Base-by-base conservation (phyloP, 345 rosid species). In the Pugionium dolabratum region DNA sequence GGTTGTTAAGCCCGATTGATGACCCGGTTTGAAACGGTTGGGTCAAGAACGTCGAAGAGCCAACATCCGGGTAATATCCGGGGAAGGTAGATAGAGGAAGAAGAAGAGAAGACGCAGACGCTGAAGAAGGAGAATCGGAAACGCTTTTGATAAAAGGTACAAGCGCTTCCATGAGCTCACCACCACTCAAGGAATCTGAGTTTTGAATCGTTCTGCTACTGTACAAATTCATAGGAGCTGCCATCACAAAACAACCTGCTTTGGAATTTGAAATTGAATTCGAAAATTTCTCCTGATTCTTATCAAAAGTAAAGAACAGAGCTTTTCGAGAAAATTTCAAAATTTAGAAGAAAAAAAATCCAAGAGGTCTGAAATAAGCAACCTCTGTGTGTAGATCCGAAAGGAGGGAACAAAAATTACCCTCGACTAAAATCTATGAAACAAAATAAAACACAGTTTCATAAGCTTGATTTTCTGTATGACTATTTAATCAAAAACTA, bases 161-260 rank as follows among this genome's bases (percentile, higher is more conserved):
- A 66, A 87, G 97, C 65, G 98, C 98, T 65, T 86, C 97, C 98
- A 93, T 90, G n/a, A 93, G 70, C 66, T 90, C 98, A 75, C 86
- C 87, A 25, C 69, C 62, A 5, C 86, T 82, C 43, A 62, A 80
- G 8, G 71, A 66, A 48, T 84, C 83, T 48, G 82, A 43, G 37
- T 81, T 52, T 25, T 79, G 74, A 66, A 75, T 36, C 34, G 72
- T 45, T 44, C 67, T 70, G 81, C 81, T 78, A 61, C 78, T 77
- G 77, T 79, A 80, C 56, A 84, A 70, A 77, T 93, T 86, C 90
- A 85, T 78, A 43, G 74, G 52, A 82, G 86, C 81, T 77, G 81
- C 85, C 95, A 83, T 86, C 4, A 55, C 29, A 8, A 36, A 18
- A 18, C 18, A 18, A 18, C 18, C 18, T 18, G 18, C 18, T 18